Conservation (phyloP, 768 basidiomycete genomes). For the Pholiota microspora region DNA sequence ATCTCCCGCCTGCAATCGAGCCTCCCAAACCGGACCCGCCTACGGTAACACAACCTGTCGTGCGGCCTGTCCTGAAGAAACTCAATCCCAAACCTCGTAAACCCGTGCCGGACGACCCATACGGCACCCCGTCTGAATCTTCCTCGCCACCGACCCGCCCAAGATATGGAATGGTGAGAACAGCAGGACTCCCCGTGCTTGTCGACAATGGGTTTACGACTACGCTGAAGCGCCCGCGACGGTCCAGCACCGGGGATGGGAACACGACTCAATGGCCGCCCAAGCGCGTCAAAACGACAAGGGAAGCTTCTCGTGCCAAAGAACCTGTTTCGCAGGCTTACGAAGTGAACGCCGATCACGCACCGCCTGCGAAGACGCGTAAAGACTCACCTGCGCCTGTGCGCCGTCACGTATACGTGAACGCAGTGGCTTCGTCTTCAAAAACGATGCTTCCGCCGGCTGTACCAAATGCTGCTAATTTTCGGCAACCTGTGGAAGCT, state of each 20-base stretch:
- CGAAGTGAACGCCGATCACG: neutral
- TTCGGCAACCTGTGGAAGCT: neutral
- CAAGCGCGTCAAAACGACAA: slow-evolving; percentile 3
- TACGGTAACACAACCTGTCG: too few relatives aligned
- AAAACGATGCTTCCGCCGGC: slow-evolving; percentile 13
- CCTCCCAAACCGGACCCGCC: too few relatives aligned
- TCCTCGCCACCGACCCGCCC: slow-evolving; percentile 4
- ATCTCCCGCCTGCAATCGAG: neutral
- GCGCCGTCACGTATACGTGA: slow-evolving; percentile 19
- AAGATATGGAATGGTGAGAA: slow-evolving; percentile 7
- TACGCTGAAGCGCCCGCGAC: slow-evolving; percentile 9
- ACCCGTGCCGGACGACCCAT: slow-evolving; percentile 12
- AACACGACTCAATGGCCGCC: slow-evolving; percentile 25
- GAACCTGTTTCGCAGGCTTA: neutral
- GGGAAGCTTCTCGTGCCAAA: too few relatives aligned
- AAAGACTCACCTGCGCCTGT: neutral
- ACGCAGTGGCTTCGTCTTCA: slow-evolving; percentile 30
- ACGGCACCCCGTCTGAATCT: slow-evolving; percentile 9
- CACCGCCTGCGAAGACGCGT: too few relatives aligned
- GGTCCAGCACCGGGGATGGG: slow-evolving; percentile 15
- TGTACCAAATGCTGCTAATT: neutral
- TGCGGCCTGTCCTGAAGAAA: slow-evolving; percentile 4
- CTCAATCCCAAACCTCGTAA: neutral
- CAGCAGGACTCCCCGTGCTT: slow-evolving; percentile 16
- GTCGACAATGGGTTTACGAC: slow-evolving; percentile 30